Base-by-base conservation (phyloP, 2,329 filamentous ascomycete species). In the Shiraia sp. region DNA sequence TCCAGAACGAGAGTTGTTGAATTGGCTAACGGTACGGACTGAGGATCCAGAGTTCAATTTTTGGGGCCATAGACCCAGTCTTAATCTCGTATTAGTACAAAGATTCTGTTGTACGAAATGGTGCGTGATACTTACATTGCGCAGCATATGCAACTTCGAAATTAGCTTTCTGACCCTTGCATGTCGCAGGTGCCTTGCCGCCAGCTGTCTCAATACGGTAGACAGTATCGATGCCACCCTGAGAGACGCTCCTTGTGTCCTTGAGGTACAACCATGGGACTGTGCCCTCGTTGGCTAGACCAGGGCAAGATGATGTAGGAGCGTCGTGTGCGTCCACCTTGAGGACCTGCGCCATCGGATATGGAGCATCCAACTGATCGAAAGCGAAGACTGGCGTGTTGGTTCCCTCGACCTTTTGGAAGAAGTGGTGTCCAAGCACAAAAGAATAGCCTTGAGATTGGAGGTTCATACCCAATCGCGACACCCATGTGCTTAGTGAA, bases 371-470 rank as follows among this genome's bases (percentile, higher is more conserved):
- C 25, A 61, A 57, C 27, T 66, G 63, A 36, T 68, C 61, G 26
- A 88, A 72, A 44, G 80, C 74, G 62, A 88, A 89, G 10, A 75
- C 81, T 1, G 86, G 86, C 0, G 48, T 76, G 69, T 31, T 59
- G 32, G 34, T 42, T 17, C 33, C 42, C 14, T 33, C 28, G 16
- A 55, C 42, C 49, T 32, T 49, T 47, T 66, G 78, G 74, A 89
- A 89, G 77, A 75, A 87, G 75, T 90, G 86, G 55, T 81, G 76
- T 22, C 86, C 86, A 10, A 84, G 61, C 55, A 77, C 75, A 5
- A 57, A 39, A 38, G 59, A 46, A 47, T 59, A 69, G 36, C 65
- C 63, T 27, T 63, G 55, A 1, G 50, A 48, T 22, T 45, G 39
- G 36, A 69, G 57, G 38, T 59, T 65, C 40, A 43, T 45, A 25